Conservation (phyloP, 2,329 filamentous ascomycete genomes). For the Corynespora cassiicola region DNA sequence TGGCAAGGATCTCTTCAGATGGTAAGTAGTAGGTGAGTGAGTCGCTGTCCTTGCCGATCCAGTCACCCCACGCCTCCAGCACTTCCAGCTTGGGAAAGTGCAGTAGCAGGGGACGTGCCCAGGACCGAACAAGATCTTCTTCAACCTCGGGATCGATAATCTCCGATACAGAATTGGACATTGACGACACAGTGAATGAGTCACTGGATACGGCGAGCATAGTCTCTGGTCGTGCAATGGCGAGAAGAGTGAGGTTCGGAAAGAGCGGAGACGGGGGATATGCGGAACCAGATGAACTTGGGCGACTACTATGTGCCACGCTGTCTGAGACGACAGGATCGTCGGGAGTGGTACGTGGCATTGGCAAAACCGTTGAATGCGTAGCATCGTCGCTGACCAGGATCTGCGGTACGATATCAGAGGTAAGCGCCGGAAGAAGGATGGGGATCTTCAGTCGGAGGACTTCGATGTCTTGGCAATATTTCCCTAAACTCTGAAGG, state of each 20-base stretch:
- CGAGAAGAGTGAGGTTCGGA: constrained; percentile 31
- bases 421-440: constrained; percentile 27
- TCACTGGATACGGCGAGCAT: constrained; percentile 25
- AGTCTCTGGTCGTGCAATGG: constrained; percentile 34
- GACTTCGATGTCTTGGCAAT: constrained; percentile 32
- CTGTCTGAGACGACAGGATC: too few relatives aligned
- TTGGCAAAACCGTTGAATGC: constrained; percentile 1
- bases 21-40: constrained; percentile 40
- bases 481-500: constrained; percentile 31
- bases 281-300: too few relatives aligned
- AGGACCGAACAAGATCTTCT: constrained; percentile 32
- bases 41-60: constrained; percentile 34
- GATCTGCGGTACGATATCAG: constrained; percentile 12
- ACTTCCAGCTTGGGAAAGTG: constrained; percentile 39
- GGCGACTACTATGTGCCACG: too few relatives aligned
- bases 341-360: neutral
- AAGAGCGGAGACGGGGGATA: constrained; percentile 30
- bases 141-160: constrained; percentile 27
- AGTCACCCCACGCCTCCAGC: constrained; percentile 43
- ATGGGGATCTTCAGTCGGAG: constrained; percentile 34
- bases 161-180: constrained; percentile 2
- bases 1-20: constrained; percentile 33
- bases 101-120: constrained; percentile 30
- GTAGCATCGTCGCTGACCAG: constrained; percentile 5
- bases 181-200: constrained; percentile 18